A percentile compares a stretch with the other conserved stretches of the same genome.
Conservation (phyloP, 768 basidiomycete species). For the Galerina sulciceps region DNA sequence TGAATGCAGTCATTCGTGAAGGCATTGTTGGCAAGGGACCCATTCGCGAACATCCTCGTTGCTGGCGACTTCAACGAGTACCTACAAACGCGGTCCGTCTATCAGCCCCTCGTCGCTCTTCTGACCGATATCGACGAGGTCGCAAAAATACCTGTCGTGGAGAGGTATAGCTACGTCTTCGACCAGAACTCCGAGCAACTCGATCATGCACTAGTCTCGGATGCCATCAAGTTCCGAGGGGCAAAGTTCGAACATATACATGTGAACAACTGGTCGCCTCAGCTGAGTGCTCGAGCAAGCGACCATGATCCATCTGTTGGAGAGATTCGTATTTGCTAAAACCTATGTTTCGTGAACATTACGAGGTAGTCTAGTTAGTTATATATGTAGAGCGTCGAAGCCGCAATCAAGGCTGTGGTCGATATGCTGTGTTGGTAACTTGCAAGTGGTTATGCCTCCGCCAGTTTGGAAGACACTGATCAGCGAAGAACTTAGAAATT, state of each 20-base stretch:
- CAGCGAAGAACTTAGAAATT: too few relatives aligned
- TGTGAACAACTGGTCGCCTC: slow-evolving; percentile 60
- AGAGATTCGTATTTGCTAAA: slow-evolving; percentile 49
- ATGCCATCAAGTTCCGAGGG: slow-evolving; percentile 43
- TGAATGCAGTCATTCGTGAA: slow-evolving; percentile 50
- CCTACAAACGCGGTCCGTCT: slow-evolving; percentile 57
- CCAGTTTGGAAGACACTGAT: too few relatives aligned
- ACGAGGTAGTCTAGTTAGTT: too few relatives aligned
- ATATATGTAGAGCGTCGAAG: too few relatives aligned
- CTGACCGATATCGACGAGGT: slow-evolving; percentile 56
- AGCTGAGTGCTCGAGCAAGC: slow-evolving; percentile 45
- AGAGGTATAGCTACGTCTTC: slow-evolving; percentile 68
- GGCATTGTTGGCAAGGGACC: slow-evolving; percentile 44
- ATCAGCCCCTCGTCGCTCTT: slow-evolving; percentile 42
- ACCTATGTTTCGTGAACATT: too few relatives aligned
- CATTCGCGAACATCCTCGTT: slow-evolving; percentile 52
- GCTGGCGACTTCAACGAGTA: slow-evolving; percentile 71
- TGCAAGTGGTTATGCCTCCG: too few relatives aligned
- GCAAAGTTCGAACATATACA: slow-evolving; percentile 61
- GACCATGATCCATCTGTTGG: slow-evolving; percentile 69
- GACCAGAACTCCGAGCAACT: slow-evolving; percentile 63
- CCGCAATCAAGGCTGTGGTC: too few relatives aligned
- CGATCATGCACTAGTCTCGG: slow-evolving; percentile 60
- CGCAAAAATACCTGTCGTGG: slow-evolving; percentile 47
- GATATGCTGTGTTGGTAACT: too few relatives aligned